Evolutionary conservation across 1,139 yeast species (phyloP), one percentile per base, ranked within the genome.

Genomic region (Kodamaea sp.): DNA sequence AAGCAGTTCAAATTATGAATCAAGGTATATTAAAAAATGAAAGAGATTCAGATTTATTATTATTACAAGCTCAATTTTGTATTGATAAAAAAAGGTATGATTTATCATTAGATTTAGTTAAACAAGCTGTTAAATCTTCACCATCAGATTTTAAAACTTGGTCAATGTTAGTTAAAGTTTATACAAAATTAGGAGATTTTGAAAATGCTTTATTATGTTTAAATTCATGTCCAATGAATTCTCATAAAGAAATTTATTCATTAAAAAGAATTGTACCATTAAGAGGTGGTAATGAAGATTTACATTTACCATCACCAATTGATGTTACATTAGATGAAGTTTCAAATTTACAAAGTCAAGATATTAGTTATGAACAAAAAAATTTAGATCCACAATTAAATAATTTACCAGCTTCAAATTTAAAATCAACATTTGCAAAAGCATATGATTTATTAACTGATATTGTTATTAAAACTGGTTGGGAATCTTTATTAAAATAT

Each of bases 221-320:
- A 49, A 92, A 92, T 57, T 85, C 96, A 6, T 84, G 96, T 57
- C 97, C 97, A 7, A 86, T 92, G 95, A 84, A 84, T 55, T 75
- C 84, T 2, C 75, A 80, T 46, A 78, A 79, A 50, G 84, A 82
- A 32, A 75, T 77, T 43, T 85, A 76, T 53, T 52, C 68, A 10
- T 68, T 77, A 45, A 66, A 63, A 40, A 70, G 95, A 63, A 64
- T 75, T 10, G 78, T 89, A 5, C 73, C 75, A n/a, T 79, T 85
- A 31, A 81, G 63, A 39, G 62, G 65, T 23, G 72, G 67, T 45
- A 51, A 65, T 50, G 66, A 84, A 32, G 79, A 79, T 44, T 73
- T 84, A 28, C 84, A 80, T 42, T 75, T 85, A 52, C 95, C 96
- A 1, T 74, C 83, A 30, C 95, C 96, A 2, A 63, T 74, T 4